Conservation (phyloP, 306 rosid species). For the Cucumis cinereus region DNA sequence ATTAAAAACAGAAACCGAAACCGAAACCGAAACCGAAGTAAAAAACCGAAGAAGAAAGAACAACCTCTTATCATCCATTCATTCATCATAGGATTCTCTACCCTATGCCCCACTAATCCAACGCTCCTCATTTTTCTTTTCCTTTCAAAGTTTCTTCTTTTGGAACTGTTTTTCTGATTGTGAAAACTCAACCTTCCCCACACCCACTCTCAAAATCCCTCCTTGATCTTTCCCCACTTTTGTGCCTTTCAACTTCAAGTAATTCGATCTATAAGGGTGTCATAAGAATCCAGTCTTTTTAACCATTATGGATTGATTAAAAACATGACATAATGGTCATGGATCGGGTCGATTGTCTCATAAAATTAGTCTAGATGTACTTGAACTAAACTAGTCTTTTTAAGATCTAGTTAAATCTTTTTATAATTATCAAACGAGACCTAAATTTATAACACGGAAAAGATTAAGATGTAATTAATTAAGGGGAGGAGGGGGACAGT, state of each 20-base stretch:
- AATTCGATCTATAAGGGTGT: neutral
- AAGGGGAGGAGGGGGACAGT: neutral
- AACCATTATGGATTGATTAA: too few species aligned
- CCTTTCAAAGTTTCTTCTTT: neutral
- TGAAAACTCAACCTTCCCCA: neutral
- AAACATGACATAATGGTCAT: too few species aligned
- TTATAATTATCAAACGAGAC: neutral
- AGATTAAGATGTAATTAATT: too few species aligned
- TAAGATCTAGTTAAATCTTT: too few species aligned
- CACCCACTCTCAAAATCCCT: neutral
- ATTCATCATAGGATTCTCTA: slow-evolving; percentile 3
- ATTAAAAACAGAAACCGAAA: neutral
- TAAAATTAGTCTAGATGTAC: too few species aligned
- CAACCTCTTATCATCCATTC: neutral
- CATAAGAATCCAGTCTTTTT: neutral
- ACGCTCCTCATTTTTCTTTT: neutral
- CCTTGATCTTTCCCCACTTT: neutral
- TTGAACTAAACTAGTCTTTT: too few species aligned
- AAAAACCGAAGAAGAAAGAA: neutral
- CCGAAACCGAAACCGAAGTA: neutral
- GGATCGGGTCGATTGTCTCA: too few species aligned
- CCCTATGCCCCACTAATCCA: neutral
- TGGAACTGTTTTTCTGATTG: slow-evolving; percentile 4
- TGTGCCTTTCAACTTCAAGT: neutral
- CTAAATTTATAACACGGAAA: neutral